Percentiles rank a stretch among this genome's conserved stretches.
Evolutionary conservation across 2,329 filamentous ascomycete genomes (phyloP).

Genomic region (Hypoxylon sp.): DNA sequence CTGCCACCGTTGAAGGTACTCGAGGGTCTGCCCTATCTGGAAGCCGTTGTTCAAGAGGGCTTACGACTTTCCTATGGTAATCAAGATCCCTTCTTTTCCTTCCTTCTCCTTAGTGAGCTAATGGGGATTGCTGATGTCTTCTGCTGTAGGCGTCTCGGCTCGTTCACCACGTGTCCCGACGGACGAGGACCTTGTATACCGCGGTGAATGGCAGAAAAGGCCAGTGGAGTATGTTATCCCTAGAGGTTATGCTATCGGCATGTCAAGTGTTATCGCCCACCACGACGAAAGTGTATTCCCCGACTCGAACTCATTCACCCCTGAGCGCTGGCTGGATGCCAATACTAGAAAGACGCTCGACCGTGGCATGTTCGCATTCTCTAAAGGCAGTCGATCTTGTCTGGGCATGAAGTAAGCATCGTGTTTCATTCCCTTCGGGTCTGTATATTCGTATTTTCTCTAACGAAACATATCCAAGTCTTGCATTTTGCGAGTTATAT

Average conservation of each 20-base stretch:
- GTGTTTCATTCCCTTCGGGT: neutral
- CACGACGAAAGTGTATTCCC: conserved; percentile 58
- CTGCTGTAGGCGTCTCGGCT: conserved; percentile 45
- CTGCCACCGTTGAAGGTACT: conserved; percentile 53
- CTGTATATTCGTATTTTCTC: neutral
- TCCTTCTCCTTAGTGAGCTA: no score
- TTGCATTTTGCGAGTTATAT: conserved; percentile 50
- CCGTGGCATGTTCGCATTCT: conserved; percentile 60
- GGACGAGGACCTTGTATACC: conserved; percentile 53
- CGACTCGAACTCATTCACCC: conserved; percentile 57
- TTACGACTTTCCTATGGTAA: conserved; percentile 55
- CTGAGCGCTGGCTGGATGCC: conserved; percentile 60
- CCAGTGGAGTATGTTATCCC: conserved; percentile 55
- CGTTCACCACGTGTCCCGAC: conserved; percentile 50
- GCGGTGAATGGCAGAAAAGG: conserved; percentile 47
- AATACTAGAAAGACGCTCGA: conserved; percentile 54
- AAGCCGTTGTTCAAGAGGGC: conserved; percentile 57
- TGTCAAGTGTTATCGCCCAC: conserved; percentile 58
- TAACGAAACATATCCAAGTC: conserved; percentile 13
- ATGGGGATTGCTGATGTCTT: neutral
- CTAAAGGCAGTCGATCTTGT: conserved; percentile 60
- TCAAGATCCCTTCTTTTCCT: neutral
- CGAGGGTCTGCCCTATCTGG: conserved; percentile 57
- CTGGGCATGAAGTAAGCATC: conserved; percentile 57
- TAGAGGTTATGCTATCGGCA: conserved; percentile 57